Evolutionary conservation across 2,329 filamentous ascomycete genomes (phyloP), one percentile per base, ranked within the genome.

Genomic region (Ampelomyces quisqualis): DNA sequence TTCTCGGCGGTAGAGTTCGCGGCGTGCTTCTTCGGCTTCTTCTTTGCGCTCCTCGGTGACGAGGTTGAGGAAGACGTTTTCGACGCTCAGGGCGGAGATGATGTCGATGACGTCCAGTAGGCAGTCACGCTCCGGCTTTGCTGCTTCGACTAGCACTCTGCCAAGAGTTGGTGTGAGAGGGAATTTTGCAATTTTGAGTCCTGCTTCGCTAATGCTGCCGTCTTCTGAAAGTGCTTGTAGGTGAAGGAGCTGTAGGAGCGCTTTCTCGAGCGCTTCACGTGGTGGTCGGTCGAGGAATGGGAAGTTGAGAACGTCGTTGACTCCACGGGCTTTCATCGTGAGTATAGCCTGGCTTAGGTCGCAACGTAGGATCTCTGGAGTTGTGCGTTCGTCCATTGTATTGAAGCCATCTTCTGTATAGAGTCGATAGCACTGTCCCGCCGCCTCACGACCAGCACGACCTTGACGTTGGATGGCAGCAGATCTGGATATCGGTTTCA

Each of bases 391-490:
- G 30, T 86, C 79, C 5, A 96, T 72, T 0, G 73, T 70, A 7
- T 82, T 71, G 65, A 88, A 97, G 2, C 84, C 81, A 3, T 80
- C 77, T 53, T 95, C 82, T 0, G 91, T 95, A 65, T 95, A 98
- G 1, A 98, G 73, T 28, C 93, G 78, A 64, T 84, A 95, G 69
- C 90, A 97, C 64, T 93, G 89, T 1, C 93, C 93, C 0, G 90
- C 80, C 0, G 84, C 89, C 70, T 98, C 93, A 77, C 93, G 85
- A 28, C 93, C 93, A 7, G 93, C 93, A 72, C 93, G 87, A 65
- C 93, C 93, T 37, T 88, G 83, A 42, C 93, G 79, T 66, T 98
- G 93, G 33, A 95, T 87, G 0, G 93, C 91, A 1, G 93, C 94
- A 0, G 91, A 95, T 59, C 89, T 88, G 0, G 90, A 96, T 21